Conservation (phyloP, 2,329 filamentous ascomycete genomes). For the Lecanosticta acicola region DNA sequence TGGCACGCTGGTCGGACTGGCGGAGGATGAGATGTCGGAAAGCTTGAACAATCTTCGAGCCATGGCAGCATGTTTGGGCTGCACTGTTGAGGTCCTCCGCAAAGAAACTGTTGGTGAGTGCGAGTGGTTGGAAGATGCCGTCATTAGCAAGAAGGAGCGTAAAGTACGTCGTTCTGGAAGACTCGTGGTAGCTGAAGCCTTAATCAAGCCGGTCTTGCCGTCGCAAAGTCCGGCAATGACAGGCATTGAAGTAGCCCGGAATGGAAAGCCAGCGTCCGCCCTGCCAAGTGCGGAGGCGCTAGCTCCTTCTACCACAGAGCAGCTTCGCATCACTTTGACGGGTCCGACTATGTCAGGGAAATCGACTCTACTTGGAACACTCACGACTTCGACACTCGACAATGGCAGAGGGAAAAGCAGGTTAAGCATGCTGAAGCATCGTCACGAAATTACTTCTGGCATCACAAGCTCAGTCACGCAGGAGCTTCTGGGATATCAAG, state of each 20-base stretch:
- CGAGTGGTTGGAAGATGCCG: constrained; percentile 57
- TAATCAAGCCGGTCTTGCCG: constrained; percentile 65
- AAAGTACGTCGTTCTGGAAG: constrained; percentile 44
- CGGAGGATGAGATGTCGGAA: constrained; percentile 86
- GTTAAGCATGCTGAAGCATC: constrained; percentile 81
- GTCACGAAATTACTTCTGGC: constrained; percentile 86
- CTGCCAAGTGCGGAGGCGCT: constrained; percentile 14
- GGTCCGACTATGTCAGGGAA: constrained; percentile 90
- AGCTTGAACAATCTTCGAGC: constrained; percentile 76
- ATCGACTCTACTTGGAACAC: constrained; percentile 79
- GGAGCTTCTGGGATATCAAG: constrained; percentile 77
- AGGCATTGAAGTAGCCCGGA: constrained; percentile 5
- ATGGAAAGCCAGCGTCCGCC: constrained; percentile 4
- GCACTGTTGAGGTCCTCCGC: constrained; percentile 72
- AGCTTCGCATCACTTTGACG: constrained; percentile 79
- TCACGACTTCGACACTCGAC: constrained; percentile 82
- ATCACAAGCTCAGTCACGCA: constrained; percentile 92
- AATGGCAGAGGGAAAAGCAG: constrained; percentile 89
- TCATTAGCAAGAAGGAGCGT: constrained; percentile 16
- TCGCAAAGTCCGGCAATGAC: constrained; percentile 16
- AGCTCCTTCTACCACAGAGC: constrained; percentile 48
- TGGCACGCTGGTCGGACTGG: constrained; percentile 80
- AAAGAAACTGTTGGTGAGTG: constrained; percentile 81
- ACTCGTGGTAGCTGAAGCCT: constrained; percentile 83
- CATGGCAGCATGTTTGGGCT: constrained; percentile 91